Base-by-base conservation (phyloP, 306 rosid genomes). In the Vigna radiata region DNA sequence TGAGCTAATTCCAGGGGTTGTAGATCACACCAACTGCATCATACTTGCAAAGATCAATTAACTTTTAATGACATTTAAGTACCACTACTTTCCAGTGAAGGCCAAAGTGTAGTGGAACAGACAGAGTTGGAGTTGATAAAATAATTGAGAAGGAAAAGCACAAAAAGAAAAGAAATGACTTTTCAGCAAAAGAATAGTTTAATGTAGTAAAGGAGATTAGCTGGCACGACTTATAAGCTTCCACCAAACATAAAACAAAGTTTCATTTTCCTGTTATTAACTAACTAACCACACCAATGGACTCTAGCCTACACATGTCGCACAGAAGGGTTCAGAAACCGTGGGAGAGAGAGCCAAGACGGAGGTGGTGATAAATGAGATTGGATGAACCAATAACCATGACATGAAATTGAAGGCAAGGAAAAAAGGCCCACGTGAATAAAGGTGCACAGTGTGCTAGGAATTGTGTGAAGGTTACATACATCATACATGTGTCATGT, bases 391-490 rank as follows among this genome's bases (percentile, higher is more conserved):
- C 53, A 80, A 43, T 18, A 39, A 41, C 18, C 39, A 14, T 68
- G 55, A 66, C 60, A 63, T 14, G 63, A 36, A 72, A 62, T 39
- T 8, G 73, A 67, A 46, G 61, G 43, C 36, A 43, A 63, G 44
- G 65, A 50, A 58, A 44, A 72, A 73, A 74, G 87, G 83, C 11
- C 85, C 88, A 84, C 85, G 43, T 83, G 82, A 59, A 39, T 8
- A 58, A 71, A 78, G 71, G 14, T 76, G 25, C 48, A 25, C 39
- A 43, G 56, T 62, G 50, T 15, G 50, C 49, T 39, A 39, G 10
- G 70, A 3, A 63, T 8, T 17, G 29, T 17, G 16, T 10, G 50
- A 65, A 18, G 46, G 36, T 31, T 41, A 43, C 44, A 61, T 27
- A 59, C 8, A 13, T 14, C 41, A 13, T 59, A 13, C 65, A 17